Evolutionary conservation across 768 basidiomycete species (phyloP).

Genomic region (Trametes cingulata): DNA sequence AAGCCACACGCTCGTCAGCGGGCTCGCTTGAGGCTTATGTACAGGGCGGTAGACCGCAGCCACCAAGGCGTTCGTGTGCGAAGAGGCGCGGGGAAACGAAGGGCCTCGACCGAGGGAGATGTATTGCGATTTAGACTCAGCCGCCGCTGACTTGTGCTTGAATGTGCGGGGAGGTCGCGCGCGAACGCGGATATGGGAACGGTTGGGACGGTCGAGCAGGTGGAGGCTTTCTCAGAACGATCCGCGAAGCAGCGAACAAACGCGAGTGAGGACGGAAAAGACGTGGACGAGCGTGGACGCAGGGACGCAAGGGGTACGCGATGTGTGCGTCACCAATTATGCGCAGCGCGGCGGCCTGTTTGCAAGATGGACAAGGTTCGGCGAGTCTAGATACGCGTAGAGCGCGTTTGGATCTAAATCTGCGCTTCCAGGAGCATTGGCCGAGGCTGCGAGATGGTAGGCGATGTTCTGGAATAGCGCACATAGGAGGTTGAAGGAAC

Average conservation of each 20-base stretch:
- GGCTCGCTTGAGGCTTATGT: background rate
- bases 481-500: too few species aligned
- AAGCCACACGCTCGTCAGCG: slow-evolving; percentile 1
- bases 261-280: background rate
- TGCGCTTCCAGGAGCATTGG: background rate
- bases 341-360: background rate
- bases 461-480: background rate
- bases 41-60: background rate
- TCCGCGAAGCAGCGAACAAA: background rate
- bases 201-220: background rate
- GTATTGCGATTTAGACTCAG: background rate
- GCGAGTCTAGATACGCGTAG: background rate
- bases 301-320: too few species aligned
- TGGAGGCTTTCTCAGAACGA: background rate
- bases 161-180: background rate
- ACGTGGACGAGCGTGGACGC: too few species aligned
- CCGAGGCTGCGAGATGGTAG: background rate
- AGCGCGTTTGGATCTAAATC: background rate
- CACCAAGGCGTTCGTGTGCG: background rate
- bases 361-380: background rate
- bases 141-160: background rate
- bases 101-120: background rate
- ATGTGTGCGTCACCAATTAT: too few species aligned
- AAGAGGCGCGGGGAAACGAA: background rate
- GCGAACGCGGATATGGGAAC: background rate